These are phyloP conservation scores for Neonectria coccinea DNA, from an alignment of 2,329 filamentous ascomycete species.

Conservation along the genomic window DNA sequence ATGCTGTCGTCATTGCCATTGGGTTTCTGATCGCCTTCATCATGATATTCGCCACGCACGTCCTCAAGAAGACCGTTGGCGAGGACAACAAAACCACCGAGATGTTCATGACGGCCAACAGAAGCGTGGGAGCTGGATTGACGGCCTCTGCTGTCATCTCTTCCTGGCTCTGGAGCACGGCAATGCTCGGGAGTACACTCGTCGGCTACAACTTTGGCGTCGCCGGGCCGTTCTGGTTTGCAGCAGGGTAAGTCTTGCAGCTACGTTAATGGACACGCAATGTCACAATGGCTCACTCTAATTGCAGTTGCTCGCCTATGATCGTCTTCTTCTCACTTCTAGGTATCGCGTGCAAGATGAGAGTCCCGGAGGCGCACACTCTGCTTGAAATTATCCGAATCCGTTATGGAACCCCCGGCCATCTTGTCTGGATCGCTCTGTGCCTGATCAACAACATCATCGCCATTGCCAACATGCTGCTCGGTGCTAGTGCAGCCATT, in stretches of 20 bases:
- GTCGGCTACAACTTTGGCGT: constrained; percentile 67
- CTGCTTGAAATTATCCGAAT: constrained; percentile 65
- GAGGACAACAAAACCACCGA: constrained; percentile 66
- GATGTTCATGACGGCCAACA: constrained; percentile 68
- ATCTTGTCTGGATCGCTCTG: constrained; percentile 64
- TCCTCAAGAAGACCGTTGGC: constrained; percentile 61
- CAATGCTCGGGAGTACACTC: constrained; percentile 61
- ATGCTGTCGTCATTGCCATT: constrained; percentile 50
- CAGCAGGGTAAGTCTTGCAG: constrained; percentile 55
- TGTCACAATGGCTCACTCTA: not conserved
- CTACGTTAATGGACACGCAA: fast-evolving
- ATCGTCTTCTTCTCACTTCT: constrained; percentile 66
- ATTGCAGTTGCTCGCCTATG: constrained; percentile 59
- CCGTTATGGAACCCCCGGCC: constrained; percentile 60
- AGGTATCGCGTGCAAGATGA: constrained; percentile 63
- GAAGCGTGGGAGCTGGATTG: constrained; percentile 62
- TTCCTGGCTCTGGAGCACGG: constrained; percentile 67
- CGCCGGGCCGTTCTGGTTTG: constrained; percentile 68
- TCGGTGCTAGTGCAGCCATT: constrained; percentile 53
- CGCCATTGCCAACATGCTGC: constrained; percentile 64
- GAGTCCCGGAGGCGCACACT: constrained; percentile 66
- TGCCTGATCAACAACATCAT: constrained; percentile 67
- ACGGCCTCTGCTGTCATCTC: constrained; percentile 66
- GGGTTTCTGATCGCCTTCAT: constrained; percentile 52
- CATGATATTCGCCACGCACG: constrained; percentile 60